A percentile compares a stretch with the other conserved stretches of the same genome.
Conservation (phyloP, 352 stramenopile species). For the Phytopythium kandeliae region DNA sequence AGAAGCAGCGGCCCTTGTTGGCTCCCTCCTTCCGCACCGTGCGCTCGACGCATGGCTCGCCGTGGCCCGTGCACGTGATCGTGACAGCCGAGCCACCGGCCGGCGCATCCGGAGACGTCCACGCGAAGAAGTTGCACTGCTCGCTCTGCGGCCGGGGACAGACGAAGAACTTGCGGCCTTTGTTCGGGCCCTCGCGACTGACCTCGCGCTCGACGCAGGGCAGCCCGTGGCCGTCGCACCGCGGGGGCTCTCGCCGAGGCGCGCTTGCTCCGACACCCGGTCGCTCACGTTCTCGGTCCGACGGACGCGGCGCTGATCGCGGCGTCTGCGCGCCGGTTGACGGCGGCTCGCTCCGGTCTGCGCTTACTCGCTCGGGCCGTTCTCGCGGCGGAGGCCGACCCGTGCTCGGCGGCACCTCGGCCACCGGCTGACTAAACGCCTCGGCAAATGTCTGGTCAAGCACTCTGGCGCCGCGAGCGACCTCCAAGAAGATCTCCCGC, state of each 20-base stretch:
- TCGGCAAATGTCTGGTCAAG: conserved; percentile 90
- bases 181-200: conserved; percentile 77
- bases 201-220: conserved; percentile 50
- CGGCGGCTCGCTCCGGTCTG: conserved; percentile 12
- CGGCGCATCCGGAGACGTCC: conserved; percentile 54
- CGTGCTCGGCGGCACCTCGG: conserved; percentile 8
- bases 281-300: conserved; percentile 3
- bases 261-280: conserved; percentile 6
- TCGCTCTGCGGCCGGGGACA: conserved; percentile 82
- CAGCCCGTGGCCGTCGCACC: conserved; percentile 45
- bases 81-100: conserved; percentile 4
- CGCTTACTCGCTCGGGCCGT: not conserved
- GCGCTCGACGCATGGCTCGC: conserved; percentile 57
- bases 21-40: conserved; percentile 55
- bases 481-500: conserved; percentile 65
- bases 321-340: not conserved
- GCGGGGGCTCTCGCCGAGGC: conserved; percentile 15
- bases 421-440: conserved; percentile 61
- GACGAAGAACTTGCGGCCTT: conserved; percentile 89
- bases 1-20: conserved; percentile 69
- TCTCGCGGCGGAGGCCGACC: conserved; percentile 7
- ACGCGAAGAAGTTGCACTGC: conserved; percentile 92
- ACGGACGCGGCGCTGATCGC: conserved; percentile 8
- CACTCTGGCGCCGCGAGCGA: conserved; percentile 75
- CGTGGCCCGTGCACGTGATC: conserved; percentile 47